These are phyloP conservation scores for Pichia rugopelliculosa DNA, from an alignment of 805 yeast genomes.

Conservation along the genomic window DNA sequence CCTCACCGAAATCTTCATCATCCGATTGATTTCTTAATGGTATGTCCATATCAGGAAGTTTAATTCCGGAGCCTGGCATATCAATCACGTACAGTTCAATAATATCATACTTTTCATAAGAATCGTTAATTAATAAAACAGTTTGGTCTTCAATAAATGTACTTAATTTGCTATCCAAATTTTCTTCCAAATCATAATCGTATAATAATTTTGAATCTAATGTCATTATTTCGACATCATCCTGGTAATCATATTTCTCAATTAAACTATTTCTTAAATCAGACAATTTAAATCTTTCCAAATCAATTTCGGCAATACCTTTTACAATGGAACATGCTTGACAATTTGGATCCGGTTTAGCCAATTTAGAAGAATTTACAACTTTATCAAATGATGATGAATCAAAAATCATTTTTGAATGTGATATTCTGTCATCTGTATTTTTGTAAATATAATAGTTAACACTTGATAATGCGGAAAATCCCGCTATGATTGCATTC, in stretches of 20 bases:
- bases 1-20: constrained; percentile 18
- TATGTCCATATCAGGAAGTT: constrained; percentile 19
- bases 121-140: constrained; percentile 68
- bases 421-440: constrained; percentile 23
- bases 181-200: constrained; percentile 86
- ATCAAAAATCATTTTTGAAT: constrained; percentile 44
- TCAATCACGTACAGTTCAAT: constrained; percentile 49
- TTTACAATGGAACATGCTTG: constrained; percentile 54
- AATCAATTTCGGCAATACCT: constrained; percentile 37
- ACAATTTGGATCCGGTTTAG: constrained; percentile 63
- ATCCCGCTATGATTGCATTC: constrained; percentile 90
- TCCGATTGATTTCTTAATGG: constrained; percentile 11
- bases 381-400: constrained; percentile 52
- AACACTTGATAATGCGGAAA: constrained; percentile 69
- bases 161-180: constrained; percentile 39
- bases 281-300: constrained; percentile 31
- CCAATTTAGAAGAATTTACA: constrained; percentile 54
- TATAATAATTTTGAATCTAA: constrained; percentile 51
- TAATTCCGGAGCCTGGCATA: constrained; percentile 8
- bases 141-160: constrained; percentile 53
- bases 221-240: constrained; percentile 48
- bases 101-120: constrained; percentile 57
- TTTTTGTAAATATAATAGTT: constrained; percentile 31
- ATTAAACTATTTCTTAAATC: constrained; percentile 47
- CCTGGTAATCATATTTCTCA: constrained; percentile 45